These are phyloP conservation scores for Diphasiastrum complanatum DNA, from an alignment of 83 land plant genomes.

Conservation along the genomic window DNA sequence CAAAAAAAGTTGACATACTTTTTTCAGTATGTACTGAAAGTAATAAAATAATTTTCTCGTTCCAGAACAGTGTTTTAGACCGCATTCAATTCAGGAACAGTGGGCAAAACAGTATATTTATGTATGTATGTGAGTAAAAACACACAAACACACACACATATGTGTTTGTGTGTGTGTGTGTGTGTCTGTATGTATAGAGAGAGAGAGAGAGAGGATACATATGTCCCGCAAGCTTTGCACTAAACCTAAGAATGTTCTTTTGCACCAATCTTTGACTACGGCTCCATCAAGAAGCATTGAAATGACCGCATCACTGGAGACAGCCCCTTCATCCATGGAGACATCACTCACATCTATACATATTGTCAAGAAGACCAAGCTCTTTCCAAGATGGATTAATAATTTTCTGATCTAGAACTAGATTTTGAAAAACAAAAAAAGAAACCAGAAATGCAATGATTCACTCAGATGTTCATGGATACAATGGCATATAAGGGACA, in stretches of 20 bases:
- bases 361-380: constrained; percentile 39
- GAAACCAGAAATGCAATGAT: neutral
- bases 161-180: too few relatives aligned
- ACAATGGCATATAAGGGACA: constrained; percentile 85
- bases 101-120: too few relatives aligned
- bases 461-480: constrained; percentile 35
- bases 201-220: constrained; percentile 50
- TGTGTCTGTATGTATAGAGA: too few relatives aligned
- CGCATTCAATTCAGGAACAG: too few relatives aligned
- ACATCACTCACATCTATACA: constrained; percentile 81
- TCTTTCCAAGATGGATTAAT: neutral
- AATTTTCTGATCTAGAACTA: constrained; percentile 1
- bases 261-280: constrained; percentile 95
- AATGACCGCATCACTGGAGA: constrained; percentile 84
- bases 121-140: too few relatives aligned
- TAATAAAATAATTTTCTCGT: too few relatives aligned
- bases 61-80: too few relatives aligned
- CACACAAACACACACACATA: too few relatives aligned
- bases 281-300: constrained; percentile 88
- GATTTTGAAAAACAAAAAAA: neutral
- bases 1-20: too few relatives aligned
- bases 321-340: constrained; percentile 94
- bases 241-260: constrained; percentile 43
- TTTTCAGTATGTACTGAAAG: too few relatives aligned
- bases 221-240: constrained; percentile 40